Percentiles rank a stretch among this genome's conserved stretches.
These are phyloP conservation scores for Starmerella floricola DNA, from an alignment of 805 yeast species.

Conservation along the genomic window DNA sequence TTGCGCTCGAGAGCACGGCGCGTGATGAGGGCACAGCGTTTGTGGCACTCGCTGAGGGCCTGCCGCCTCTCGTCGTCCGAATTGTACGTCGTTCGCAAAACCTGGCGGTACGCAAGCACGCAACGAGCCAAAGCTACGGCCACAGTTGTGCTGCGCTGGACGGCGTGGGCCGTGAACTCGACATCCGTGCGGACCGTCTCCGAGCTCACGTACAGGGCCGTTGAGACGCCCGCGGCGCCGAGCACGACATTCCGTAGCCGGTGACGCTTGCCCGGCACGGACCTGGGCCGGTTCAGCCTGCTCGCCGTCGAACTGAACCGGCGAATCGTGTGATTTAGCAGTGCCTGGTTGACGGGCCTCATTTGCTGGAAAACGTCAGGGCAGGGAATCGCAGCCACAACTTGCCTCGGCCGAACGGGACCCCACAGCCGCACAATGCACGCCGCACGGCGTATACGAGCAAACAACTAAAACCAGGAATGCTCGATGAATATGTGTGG, in stretches of 20 bases:
- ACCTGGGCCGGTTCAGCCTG: too few relatives aligned
- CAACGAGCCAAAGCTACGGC: constrained; percentile 37
- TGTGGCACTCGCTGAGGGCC: constrained; percentile 58
- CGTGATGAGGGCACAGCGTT: constrained; percentile 65
- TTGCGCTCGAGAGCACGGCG: constrained; percentile 66
- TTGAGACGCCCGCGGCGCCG: neutral
- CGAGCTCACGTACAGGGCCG: constrained; percentile 19
- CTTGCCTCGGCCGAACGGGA: too few relatives aligned
- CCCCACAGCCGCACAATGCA: too few relatives aligned
- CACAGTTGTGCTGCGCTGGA: constrained; percentile 26
- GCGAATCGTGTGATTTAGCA: too few relatives aligned
- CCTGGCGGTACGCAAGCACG: constrained; percentile 52
- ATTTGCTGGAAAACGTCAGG: too few relatives aligned
- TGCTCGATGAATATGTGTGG: too few relatives aligned
- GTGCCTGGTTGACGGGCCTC: too few relatives aligned
- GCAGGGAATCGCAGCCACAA: too few relatives aligned
- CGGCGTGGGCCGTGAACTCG: constrained; percentile 22
- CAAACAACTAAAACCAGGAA: too few relatives aligned
- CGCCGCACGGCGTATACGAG: too few relatives aligned
- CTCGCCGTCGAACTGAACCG: too few relatives aligned
- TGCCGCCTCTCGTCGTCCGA: constrained; percentile 36
- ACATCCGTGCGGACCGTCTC: constrained; percentile 22
- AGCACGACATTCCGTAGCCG: neutral
- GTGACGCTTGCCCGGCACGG: neutral
- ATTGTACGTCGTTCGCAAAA: constrained; percentile 37